Evolutionary conservation across 208 protist genomes (phyloP).

Genomic region (Strigomonas galati): DNA sequence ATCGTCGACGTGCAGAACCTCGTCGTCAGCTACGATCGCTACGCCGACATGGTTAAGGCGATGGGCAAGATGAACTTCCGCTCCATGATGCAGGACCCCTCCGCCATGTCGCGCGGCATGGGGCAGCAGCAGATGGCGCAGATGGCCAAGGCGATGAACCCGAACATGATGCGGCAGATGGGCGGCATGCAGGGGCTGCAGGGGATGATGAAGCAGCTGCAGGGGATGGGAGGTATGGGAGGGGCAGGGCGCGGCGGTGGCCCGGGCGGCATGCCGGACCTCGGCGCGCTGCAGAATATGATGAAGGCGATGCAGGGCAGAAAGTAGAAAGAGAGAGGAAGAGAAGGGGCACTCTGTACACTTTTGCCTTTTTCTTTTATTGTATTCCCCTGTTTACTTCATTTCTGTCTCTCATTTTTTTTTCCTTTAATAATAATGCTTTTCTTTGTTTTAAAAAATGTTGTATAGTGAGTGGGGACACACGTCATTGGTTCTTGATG

Average conservation of each 20-base stretch:
- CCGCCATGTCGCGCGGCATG: conserved; percentile 43
- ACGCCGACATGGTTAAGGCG: conserved; percentile 89
- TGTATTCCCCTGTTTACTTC: too few relatives aligned
- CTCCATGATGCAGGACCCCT: conserved; percentile 75
- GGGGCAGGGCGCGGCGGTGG: conserved; percentile 18
- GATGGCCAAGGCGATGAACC: conserved; percentile 85
- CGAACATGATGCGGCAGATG: conserved; percentile 80
- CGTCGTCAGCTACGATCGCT: conserved; percentile 76
- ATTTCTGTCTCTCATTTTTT: too few relatives aligned
- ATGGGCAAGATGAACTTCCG: conserved; percentile 92
- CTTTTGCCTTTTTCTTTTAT: neutral
- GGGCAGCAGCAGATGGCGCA: conserved; percentile 86
- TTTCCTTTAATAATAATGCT: conserved; percentile 4
- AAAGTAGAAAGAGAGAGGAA: neutral
- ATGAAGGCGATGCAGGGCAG: conserved; percentile 46
- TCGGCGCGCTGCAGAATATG: conserved; percentile 45
- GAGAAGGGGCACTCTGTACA: neutral
- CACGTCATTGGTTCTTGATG: too few relatives aligned
- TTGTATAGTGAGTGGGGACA: neutral
- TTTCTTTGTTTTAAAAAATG: too few relatives aligned
- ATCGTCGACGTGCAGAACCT: conserved; percentile 79
- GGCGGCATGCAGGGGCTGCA: conserved; percentile 82
- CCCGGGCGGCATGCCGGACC: conserved; percentile 40
- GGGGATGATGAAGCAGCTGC: conserved; percentile 86
- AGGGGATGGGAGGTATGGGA: conserved; percentile 33